These are phyloP conservation scores for Hymenoscyphus salicellus DNA, from an alignment of 2,329 filamentous ascomycete species.

Conservation along the genomic window DNA sequence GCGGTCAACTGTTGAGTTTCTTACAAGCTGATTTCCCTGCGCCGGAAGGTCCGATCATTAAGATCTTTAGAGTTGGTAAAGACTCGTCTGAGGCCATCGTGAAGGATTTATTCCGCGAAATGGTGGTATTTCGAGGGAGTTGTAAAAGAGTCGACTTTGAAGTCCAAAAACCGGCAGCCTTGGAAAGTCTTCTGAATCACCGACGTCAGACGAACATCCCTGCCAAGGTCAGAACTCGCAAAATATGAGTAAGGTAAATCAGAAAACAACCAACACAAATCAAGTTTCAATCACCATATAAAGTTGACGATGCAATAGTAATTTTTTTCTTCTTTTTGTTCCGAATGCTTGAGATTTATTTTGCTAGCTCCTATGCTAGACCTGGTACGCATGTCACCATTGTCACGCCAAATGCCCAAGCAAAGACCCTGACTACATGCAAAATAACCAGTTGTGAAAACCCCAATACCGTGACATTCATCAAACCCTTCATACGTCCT, in stretches of 20 bases:
- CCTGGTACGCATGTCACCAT: slow-evolving; percentile 27
- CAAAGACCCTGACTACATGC: slow-evolving; percentile 37
- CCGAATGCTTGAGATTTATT: slow-evolving; percentile 32
- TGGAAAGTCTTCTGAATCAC: slow-evolving; percentile 13
- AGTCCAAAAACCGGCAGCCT: neutral
- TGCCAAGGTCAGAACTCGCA: slow-evolving; percentile 15
- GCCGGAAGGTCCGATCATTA: slow-evolving; percentile 55
- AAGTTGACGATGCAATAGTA: neutral
- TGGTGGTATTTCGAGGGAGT: neutral
- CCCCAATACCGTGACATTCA: slow-evolving; percentile 24
- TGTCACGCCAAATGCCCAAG: slow-evolving; percentile 37
- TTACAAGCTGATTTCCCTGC: slow-evolving; percentile 55
- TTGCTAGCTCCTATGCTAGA: slow-evolving; percentile 36
- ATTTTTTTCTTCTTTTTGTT: slow-evolving; percentile 22
- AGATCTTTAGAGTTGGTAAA: slow-evolving; percentile 50
- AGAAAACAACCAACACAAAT: slow-evolving; percentile 7
- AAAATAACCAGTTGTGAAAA: slow-evolving; percentile 35
- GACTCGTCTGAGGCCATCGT: slow-evolving; percentile 46
- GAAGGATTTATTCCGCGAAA: slow-evolving; percentile 19
- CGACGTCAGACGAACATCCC: slow-evolving; percentile 19
- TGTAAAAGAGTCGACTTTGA: neutral
- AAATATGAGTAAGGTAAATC: slow-evolving; percentile 1
- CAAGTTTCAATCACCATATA: slow-evolving; percentile 10
- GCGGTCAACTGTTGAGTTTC: slow-evolving; percentile 23
- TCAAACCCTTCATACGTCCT: slow-evolving; percentile 71